Base-by-base conservation (phyloP, 2,329 filamentous ascomycete species). In the Neofusicoccum laricinum region DNA sequence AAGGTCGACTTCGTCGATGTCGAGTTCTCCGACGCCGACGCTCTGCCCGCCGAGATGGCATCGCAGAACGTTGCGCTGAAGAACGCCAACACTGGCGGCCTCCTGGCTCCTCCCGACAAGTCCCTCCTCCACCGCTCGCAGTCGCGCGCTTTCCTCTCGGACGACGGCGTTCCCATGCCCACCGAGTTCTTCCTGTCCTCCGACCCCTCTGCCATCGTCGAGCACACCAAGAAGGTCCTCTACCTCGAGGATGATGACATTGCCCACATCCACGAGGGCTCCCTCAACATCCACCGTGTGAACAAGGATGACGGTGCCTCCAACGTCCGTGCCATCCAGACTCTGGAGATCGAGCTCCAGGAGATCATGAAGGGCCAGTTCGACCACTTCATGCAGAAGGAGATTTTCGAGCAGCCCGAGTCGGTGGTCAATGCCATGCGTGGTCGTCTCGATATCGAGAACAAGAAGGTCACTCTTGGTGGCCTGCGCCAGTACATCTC, bases 341-440 rank as follows among this genome's bases (percentile, higher is more conserved):
- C 95, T 64, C 88, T 99, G 64, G 95, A 99, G 85, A 91, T 99
- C 58, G 93, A 99, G 85, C 90, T 99, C 69, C 95, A 99, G 84
- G 93, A 99, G 85, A 99, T 99, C 81, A 99, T 99, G 95, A 99
- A 99, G 90, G 95, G 95, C 80, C 96, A 95, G 78, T 99, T 98
- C 81, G 95, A 99, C 80, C 95, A 99, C 84, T 99, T 97, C 86
- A 99, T 99, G 95, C 95, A 99, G 80, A 99, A 99, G 88, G 95
- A 99, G 80, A 99, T 99, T 75, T 99, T 99, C 79, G 95, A 99
- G 86, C 95, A 99, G 85, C 95, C 95, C 75, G 95, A 99, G 82
- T 99, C 95, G 14, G 92, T 99, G 67, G 89, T 99, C 84, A 99
- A 99, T 87, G 97, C 95, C 70, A 99, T 99, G 95, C 92, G 95